A percentile compares a stretch with the other conserved stretches of the same genome.
Conservation (phyloP, 305 asterid genomes). For the Fraxinus paxiana region DNA sequence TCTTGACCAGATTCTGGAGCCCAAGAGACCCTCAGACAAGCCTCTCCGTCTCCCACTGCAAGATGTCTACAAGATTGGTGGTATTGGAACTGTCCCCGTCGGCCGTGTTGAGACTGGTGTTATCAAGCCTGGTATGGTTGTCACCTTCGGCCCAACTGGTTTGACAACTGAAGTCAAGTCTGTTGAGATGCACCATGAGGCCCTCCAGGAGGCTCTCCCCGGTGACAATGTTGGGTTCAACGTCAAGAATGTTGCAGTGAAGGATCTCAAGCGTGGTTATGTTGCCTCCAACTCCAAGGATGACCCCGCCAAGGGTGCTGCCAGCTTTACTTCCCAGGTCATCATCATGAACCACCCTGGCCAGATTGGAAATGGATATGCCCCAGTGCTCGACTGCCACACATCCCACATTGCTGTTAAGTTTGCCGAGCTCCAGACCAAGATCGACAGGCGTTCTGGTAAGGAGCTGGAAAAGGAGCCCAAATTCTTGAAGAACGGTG, state of each 20-base stretch:
- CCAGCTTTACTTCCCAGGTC: neutral
- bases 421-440: neutral
- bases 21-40: slow-evolving; percentile 50
- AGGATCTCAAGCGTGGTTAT: slow-evolving; percentile 48
- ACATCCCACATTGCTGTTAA: neutral
- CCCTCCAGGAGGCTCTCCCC: neutral
- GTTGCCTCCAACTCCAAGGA: slow-evolving; percentile 28
- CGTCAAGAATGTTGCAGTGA: slow-evolving; percentile 48
- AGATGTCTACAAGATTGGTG: slow-evolving; percentile 45
- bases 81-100: slow-evolving; percentile 36
- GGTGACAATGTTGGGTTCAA: slow-evolving; percentile 13
- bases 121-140: neutral
- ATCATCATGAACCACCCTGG: neutral
- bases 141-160: neutral
- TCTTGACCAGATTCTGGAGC: slow-evolving; percentile 23
- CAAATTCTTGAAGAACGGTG: slow-evolving; percentile 57
- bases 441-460: neutral
- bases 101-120: neutral
- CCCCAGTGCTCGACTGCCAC: neutral
- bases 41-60: slow-evolving; percentile 55
- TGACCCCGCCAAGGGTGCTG: neutral
- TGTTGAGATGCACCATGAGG: neutral
- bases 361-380: neutral
- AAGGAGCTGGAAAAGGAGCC: slow-evolving; percentile 14
- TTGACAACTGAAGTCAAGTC: neutral